Evolutionary conservation across 257 asterid species (phyloP), one percentile per base, ranked within the genome.

Genomic region (Mentha longifolia): DNA sequence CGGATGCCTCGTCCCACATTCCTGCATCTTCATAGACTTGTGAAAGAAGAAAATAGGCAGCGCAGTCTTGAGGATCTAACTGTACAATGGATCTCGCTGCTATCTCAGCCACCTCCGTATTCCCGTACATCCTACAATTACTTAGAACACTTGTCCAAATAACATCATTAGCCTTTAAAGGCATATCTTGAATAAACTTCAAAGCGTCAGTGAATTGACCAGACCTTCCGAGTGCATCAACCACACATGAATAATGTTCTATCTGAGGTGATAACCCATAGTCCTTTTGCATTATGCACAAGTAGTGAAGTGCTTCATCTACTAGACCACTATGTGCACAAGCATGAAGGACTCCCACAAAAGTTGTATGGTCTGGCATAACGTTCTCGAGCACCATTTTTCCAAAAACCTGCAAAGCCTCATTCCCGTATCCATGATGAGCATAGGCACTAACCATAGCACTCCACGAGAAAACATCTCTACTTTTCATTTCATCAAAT

Each of bases 131-230:
- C 82, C 84, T 90, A 78, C 98, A 92, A 43, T 79, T 85, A 65
- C 96, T 90, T 16, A 92, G 89, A 33, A 90, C 90, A 41, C 91
- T 88, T 70, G 96, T 90, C 98, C 98, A 90, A 46, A 88, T 87
- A 16, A 90, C 95, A 77, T 84, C 96, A 72, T 92, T 97, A 4
- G 95, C 91, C 69, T 81, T 84, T 13, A 90, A 82, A 16, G 96
- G 97, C 98, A 90, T 92, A 57, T 80, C 95, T 75, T 82, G 78
- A 46, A 92, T 90, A 65, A 92, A 82, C 76, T 84, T 86, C 77
- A 92, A 57, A 47, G 97, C 96, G 15, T 88, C 88, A n/a, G 16
- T 5, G 51, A 79, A 71, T 97, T 96, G 13, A 92, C 78, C 64
- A 33, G 37, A 33, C 37, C 37, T 33, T 6, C 6, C 37, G 37